Evolutionary conservation across 139 green algal genomes (phyloP), one percentile per base, ranked within the genome.

Genomic region (Monoraphidium neglectum): DNA sequence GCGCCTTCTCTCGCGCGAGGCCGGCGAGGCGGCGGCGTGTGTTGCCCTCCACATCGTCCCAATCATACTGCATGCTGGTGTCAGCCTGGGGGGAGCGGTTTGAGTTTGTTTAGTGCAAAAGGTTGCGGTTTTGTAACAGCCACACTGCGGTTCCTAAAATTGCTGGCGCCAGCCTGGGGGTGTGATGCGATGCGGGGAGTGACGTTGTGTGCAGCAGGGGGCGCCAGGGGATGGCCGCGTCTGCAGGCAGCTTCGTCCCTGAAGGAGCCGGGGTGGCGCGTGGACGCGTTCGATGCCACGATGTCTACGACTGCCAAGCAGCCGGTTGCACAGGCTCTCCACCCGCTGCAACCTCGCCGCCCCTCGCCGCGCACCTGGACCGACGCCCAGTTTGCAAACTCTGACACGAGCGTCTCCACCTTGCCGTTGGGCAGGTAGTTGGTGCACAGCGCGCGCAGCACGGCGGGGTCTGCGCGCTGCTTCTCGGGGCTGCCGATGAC

Each of bases 401-500:
- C 84, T 56, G 80, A 86, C 28, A 94, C 74, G 56, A 93, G 77
- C 53, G 76, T 49, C 82, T 94, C 83, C 28, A 68, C 84, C 68
- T 92, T 92, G 28, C 92, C 92, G 76, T 83, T 94, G 66, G 89
- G 88, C 70, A 96, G 80, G 43, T 84, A 87, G 67, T 91, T 86
- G 37, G 78, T 90, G 85, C 92, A 96, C 68, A 96, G 84, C 30
- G 82, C 68, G 40, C 86, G 74, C 78, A 96, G 87, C 74, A 96
- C 92, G 1, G 92, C 92, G 0, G 92, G 92, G 86, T 96, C 92
- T 1, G 92, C 89, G 12, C 89, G 77, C 82, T 93, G 89, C 80
- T 94, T 91, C 65, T 95, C 89, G 5, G 92, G 92, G 5, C 79
- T 81, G n/a, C 88, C 88, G 30, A 97, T 79, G 23, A 97, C 89